Percentiles rank a stretch among this genome's conserved stretches.
Conservation (phyloP, 257 asterid species). For the Cruciata laevipes region DNA sequence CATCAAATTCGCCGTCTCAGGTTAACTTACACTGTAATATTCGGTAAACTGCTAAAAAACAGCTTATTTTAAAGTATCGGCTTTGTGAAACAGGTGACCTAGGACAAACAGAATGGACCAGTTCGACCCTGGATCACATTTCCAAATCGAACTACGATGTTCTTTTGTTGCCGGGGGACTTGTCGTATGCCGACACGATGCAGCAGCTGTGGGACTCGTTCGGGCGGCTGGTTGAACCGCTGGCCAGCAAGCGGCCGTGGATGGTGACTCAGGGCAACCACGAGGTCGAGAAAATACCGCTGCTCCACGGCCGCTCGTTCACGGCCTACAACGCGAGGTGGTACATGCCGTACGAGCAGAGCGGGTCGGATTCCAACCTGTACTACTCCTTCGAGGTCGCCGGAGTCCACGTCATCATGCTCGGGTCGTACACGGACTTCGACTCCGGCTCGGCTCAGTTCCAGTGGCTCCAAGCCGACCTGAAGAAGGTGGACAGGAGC, state of each 20-base stretch:
- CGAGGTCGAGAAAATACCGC: constrained; percentile 50
- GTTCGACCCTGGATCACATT: constrained; percentile 57
- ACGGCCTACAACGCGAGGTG: constrained; percentile 75
- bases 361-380: constrained; percentile 67
- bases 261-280: constrained; percentile 96
- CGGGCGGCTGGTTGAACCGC: constrained; percentile 58
- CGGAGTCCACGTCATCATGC: constrained; percentile 71
- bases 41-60: no score
- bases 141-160: constrained; percentile 46
- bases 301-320: constrained; percentile 24
- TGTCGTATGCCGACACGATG: constrained; percentile 49
- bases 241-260: constrained; percentile 75
- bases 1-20: constrained; percentile 48
- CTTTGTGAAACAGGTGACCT: constrained; percentile 47
- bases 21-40: constrained; percentile 18
- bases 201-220: constrained; percentile 72
- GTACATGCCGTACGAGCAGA: constrained; percentile 70
- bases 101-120: constrained; percentile 77
- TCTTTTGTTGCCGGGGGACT: constrained; percentile 60
- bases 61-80: no score
- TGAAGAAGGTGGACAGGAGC: constrained; percentile 40
- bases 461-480: constrained; percentile 51
- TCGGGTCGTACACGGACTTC: constrained; percentile 77
- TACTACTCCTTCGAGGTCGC: constrained; percentile 71
- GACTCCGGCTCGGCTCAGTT: constrained; percentile 52